These are phyloP conservation scores for Sugiyamaella boreocaroliniensis DNA, from an alignment of 805 yeast species.

Conservation along the genomic window DNA sequence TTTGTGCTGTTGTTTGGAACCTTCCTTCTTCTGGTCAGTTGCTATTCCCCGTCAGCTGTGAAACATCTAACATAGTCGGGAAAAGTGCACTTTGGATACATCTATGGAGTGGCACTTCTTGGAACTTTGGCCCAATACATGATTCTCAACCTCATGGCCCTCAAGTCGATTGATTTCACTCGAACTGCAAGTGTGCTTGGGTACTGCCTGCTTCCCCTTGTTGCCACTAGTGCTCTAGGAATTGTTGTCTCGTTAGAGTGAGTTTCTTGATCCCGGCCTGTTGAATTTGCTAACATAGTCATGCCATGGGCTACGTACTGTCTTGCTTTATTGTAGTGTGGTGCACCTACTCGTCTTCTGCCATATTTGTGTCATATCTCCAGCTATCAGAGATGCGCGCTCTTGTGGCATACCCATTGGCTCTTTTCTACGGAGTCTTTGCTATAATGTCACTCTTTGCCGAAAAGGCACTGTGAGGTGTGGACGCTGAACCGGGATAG, in stretches of 20 bases:
- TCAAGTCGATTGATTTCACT: slow-evolving; percentile 38
- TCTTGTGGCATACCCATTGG: slow-evolving; percentile 87
- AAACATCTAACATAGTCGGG: slow-evolving; percentile 43
- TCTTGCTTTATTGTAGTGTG: slow-evolving; percentile 67
- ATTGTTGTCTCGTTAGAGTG: slow-evolving; percentile 58
- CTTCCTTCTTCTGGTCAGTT: slow-evolving; percentile 48
- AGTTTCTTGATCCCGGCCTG: neutral
- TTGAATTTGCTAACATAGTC: slow-evolving; percentile 26
- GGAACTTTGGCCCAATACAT: slow-evolving; percentile 83
- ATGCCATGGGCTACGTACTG: slow-evolving; percentile 61
- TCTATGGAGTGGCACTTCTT: slow-evolving; percentile 90
- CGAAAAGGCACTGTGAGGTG: slow-evolving; percentile 24
- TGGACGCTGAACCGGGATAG: neutral
- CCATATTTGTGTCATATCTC: slow-evolving; percentile 80
- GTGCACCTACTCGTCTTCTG: slow-evolving; percentile 93
- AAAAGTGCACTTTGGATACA: slow-evolving; percentile 92
- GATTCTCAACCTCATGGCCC: slow-evolving; percentile 80
- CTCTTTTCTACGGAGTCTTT: slow-evolving; percentile 86
- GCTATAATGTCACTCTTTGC: slow-evolving; percentile 93
- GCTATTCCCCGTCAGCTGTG: neutral
- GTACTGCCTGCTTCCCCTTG: slow-evolving; percentile 86
- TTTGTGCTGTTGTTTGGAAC: slow-evolving; percentile 86
- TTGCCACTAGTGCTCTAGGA: slow-evolving; percentile 64
- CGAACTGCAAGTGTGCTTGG: slow-evolving; percentile 91
- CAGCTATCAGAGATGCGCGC: slow-evolving; percentile 80